phyloP scores from a whole-genome alignment of 176 grass and related monocot species.

The Carex kokanica region DNA sequence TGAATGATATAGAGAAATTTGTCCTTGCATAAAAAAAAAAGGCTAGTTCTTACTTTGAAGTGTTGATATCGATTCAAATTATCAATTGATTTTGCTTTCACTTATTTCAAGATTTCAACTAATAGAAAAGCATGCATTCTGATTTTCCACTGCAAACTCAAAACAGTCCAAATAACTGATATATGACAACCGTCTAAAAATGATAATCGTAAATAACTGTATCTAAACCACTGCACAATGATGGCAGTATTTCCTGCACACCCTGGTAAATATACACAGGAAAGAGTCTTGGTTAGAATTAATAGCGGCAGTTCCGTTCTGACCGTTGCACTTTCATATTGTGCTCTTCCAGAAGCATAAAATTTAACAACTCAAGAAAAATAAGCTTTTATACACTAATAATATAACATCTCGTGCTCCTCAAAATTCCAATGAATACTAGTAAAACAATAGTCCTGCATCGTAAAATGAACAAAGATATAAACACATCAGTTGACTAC shows the following conservation, averaged over 20 bases:
- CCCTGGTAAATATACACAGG: neutral
- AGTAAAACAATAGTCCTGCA: conserved; percentile 11
- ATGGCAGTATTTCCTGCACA: neutral
- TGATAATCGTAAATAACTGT: neutral
- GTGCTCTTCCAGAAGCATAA: neutral
- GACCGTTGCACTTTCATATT: neutral
- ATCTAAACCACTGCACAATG: too few relatives aligned
- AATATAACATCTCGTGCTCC: conserved; percentile 4
- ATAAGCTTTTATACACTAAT: neutral
- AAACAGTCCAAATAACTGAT: neutral
- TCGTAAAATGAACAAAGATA: conserved; percentile 8
- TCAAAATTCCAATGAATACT: conserved; percentile 11
- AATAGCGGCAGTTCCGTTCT: neutral
- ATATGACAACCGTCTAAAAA: neutral
- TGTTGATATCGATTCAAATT: neutral
- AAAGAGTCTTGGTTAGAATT: neutral
- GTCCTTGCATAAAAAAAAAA: neutral
- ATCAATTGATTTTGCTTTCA: neutral
- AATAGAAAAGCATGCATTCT: neutral
- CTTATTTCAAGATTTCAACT: neutral
- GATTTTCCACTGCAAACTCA: neutral
- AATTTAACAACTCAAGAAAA: neutral
- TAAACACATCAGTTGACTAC: conserved; percentile 15
- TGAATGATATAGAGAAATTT: neutral
- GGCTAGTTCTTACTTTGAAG: neutral